Percentiles rank a stretch among this genome's conserved stretches.
These are phyloP conservation scores for Hericium rajendrae DNA, from an alignment of 768 basidiomycete genomes.

Conservation along the genomic window DNA sequence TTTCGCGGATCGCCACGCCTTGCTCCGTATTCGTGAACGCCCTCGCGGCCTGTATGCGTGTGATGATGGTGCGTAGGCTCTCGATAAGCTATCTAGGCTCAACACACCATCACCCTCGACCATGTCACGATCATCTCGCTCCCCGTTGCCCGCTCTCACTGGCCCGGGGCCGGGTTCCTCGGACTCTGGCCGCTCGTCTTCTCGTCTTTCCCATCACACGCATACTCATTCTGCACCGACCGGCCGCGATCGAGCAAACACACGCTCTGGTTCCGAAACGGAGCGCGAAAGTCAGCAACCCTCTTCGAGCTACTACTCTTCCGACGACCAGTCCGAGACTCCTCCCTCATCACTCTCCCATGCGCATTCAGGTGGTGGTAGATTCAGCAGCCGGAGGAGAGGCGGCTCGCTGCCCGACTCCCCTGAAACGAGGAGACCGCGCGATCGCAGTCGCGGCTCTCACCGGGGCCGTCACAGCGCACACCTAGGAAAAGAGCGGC, in stretches of 20 bases:
- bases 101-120: conserved; percentile 43
- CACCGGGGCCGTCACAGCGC: conserved; percentile 29
- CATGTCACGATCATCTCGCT: conserved; percentile 28
- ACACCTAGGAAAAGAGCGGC: conserved; percentile 36
- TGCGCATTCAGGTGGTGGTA: conserved; percentile 6
- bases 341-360: conserved; percentile 24
- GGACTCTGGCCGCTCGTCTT: conserved; percentile 24
- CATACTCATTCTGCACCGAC: conserved; percentile 20
- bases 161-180: conserved; percentile 22
- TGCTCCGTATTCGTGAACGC: too few relatives aligned
- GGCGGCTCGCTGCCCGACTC: conserved; percentile 41
- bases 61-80: conserved; percentile 1
- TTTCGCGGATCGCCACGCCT: background rate
- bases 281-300: conserved; percentile 52
- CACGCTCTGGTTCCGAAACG: conserved; percentile 69
- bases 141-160: conserved; percentile 19
- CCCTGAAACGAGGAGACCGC: conserved; percentile 23
- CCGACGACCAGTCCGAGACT: conserved; percentile 30
- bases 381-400: conserved; percentile 26
- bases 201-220: conserved; percentile 19
- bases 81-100: conserved; percentile 48
- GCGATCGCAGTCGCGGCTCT: conserved; percentile 20
- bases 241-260: conserved; percentile 17
- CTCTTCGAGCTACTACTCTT: conserved; percentile 20
- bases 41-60: background rate